phyloP scores from a whole-genome alignment of 306 rosid genomes.

The Pterocarpus macrocarpus region DNA sequence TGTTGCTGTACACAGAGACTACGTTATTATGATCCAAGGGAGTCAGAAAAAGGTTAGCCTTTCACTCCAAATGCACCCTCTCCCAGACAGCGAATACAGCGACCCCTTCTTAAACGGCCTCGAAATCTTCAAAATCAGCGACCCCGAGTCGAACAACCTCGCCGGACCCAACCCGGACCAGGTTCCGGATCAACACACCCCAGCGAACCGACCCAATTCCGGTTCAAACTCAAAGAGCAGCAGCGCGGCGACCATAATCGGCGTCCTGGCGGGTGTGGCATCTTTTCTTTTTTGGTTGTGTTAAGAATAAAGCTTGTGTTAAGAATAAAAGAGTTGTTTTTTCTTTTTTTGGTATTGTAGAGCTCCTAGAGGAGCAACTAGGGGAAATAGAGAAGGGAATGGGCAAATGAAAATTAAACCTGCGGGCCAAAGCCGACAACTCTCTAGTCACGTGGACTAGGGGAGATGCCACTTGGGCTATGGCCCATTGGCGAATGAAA shows the following conservation, averaged over 20 bases:
- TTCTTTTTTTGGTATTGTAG: too few relatives aligned
- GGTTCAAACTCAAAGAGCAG: neutral
- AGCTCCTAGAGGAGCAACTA: too few relatives aligned
- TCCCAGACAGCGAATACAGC: fast-evolving
- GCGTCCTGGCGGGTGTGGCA: conserved; percentile 3
- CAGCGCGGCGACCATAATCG: neutral
- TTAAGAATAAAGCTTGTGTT: neutral
- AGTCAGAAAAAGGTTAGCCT: conserved; percentile 30
- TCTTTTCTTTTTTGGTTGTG: too few relatives aligned
- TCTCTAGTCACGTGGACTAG: too few relatives aligned
- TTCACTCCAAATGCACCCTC: conserved; percentile 40
- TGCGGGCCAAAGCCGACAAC: too few relatives aligned
- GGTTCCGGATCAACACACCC: neutral
- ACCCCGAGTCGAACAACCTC: neutral
- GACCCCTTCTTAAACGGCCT: conserved; percentile 61
- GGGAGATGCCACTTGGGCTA: too few relatives aligned
- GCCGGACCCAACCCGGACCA: conserved; percentile 58
- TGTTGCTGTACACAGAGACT: conserved; percentile 39
- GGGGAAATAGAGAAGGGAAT: too few relatives aligned
- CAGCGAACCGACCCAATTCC: neutral
- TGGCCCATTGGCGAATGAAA: too few relatives aligned
- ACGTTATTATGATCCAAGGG: neutral
- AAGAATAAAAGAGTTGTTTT: neutral
- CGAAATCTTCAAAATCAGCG: conserved; percentile 62
- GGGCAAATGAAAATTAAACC: too few relatives aligned